phyloP scores from a whole-genome alignment of 257 asterid genomes.

The Nicotiana undulata region DNA sequence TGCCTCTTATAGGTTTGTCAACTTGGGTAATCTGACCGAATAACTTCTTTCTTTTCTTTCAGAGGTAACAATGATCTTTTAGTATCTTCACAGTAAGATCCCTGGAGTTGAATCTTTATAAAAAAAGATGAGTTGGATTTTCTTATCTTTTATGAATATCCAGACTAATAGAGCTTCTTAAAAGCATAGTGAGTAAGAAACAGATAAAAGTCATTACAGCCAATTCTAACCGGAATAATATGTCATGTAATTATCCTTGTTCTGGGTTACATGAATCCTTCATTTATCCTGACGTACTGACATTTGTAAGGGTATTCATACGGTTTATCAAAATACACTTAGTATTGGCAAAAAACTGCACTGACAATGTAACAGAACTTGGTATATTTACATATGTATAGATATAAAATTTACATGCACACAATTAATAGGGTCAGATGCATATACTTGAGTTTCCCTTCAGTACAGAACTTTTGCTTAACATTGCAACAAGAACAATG shows the following conservation, averaged over 20 bases:
- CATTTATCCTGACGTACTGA: neutral
- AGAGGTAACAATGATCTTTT: neutral
- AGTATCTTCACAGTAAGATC: neutral
- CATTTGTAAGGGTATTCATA: neutral
- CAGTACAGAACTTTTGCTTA: neutral
- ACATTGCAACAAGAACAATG: neutral
- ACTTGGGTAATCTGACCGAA: neutral
- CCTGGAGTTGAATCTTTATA: neutral
- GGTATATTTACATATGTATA: neutral
- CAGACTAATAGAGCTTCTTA: neutral
- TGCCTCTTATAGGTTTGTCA: neutral
- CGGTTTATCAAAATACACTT: neutral
- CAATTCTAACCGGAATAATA: neutral
- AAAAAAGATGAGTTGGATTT: neutral
- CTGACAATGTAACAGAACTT: neutral
- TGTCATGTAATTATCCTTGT: neutral
- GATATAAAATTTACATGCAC: neutral
- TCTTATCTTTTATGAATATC: neutral
- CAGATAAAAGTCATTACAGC: neutral
- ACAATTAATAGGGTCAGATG: neutral
- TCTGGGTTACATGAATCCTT: neutral
- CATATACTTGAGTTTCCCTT: neutral
- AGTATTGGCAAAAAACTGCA: neutral
- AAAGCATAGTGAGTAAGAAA: neutral
- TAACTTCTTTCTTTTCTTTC: neutral